phyloP scores from a whole-genome alignment of 371 early-diverging fungal species.

The Entomophthora muscae region DNA sequence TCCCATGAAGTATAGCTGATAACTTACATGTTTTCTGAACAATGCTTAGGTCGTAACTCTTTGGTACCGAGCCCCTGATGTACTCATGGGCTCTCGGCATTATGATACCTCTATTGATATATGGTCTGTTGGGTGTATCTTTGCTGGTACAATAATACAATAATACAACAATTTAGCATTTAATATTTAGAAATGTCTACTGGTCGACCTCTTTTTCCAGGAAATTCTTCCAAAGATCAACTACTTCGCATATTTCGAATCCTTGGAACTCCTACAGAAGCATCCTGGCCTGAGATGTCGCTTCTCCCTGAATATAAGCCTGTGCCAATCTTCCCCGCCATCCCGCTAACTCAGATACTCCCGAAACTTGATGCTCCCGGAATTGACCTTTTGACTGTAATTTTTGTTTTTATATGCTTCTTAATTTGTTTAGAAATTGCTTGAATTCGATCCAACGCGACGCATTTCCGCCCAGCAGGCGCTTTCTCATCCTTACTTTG shows the following conservation, averaged over 20 bases:
- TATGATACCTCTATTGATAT: constrained; percentile 97
- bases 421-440: constrained; percentile 20
- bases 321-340: constrained; percentile 51
- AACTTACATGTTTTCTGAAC: constrained; percentile 11
- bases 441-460: constrained; percentile 81
- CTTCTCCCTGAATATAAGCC: constrained; percentile 78
- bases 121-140: constrained; percentile 98
- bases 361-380: constrained; percentile 69
- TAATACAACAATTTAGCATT: background rate
- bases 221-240: constrained; percentile 78
- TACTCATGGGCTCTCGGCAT: constrained; percentile 93
- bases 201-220: constrained; percentile 93
- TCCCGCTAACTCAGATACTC: constrained; percentile 43
- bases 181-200: constrained; percentile 51
- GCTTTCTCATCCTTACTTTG: constrained; percentile 45
- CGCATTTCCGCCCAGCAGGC: constrained; percentile 82
- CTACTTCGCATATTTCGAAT: constrained; percentile 74
- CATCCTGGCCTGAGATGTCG: constrained; percentile 81
- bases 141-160: constrained; percentile 35
- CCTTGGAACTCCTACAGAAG: constrained; percentile 78
- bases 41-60: constrained; percentile 55
- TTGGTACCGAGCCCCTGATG: constrained; percentile 97
- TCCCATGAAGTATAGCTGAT: constrained; percentile 75
- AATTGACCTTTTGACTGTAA: constrained; percentile 51
- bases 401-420: constrained; percentile 8